These are phyloP conservation scores for Acer yangbiense DNA, from an alignment of 345 rosid genomes.

Conservation along the genomic window DNA sequence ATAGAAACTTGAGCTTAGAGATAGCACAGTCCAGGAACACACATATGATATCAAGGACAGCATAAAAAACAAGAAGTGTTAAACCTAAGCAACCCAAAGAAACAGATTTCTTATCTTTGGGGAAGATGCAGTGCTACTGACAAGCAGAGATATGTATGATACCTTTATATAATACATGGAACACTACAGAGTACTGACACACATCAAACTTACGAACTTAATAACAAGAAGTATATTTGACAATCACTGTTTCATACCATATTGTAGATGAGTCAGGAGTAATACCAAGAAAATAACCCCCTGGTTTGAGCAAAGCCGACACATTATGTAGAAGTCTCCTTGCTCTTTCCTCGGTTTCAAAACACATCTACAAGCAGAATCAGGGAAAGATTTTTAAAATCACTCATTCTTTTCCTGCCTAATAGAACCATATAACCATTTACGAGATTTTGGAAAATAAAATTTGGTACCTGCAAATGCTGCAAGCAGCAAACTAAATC, in stretches of 20 bases:
- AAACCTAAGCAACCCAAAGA: slow-evolving; percentile 1
- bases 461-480: slow-evolving; percentile 74
- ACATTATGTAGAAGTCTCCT: slow-evolving; percentile 83
- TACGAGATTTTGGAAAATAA: background rate
- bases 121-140: background rate
- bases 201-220: background rate
- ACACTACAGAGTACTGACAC: background rate
- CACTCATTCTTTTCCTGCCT: slow-evolving; percentile 6
- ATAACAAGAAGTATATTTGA: background rate
- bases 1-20: background rate
- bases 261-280: slow-evolving; percentile 98
- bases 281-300: slow-evolving; percentile 95
- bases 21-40: background rate
- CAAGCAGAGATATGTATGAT: background rate
- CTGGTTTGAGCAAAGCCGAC: slow-evolving; percentile 81
- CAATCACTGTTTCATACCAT: slow-evolving; percentile 65
- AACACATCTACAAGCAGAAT: slow-evolving; percentile 62
- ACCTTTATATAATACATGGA: background rate
- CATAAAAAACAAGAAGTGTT: background rate
- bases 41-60: background rate
- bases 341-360: slow-evolving; percentile 92
- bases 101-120: background rate
- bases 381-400: background rate
- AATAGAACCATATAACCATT: background rate
- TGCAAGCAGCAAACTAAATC: slow-evolving; percentile 93